Evolutionary conservation across 2,329 filamentous ascomycete species (phyloP).

Genomic region (Hirsutella thompsonii): DNA sequence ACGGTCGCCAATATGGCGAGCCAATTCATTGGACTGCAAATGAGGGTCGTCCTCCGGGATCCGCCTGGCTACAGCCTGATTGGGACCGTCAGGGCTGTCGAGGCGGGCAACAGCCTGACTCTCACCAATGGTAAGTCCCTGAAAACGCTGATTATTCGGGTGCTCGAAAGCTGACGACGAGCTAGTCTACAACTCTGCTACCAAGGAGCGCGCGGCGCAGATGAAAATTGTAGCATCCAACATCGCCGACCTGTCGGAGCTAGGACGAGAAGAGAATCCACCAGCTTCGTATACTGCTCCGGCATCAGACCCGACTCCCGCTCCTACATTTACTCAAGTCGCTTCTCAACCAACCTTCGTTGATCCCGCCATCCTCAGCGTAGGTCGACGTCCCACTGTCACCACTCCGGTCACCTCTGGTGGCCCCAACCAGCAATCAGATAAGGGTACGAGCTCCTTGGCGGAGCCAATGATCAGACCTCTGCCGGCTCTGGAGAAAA

Average conservation of each 20-base stretch:
- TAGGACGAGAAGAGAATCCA: constrained; percentile 15
- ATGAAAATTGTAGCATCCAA: constrained; percentile 34
- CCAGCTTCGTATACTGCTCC: constrained; percentile 15
- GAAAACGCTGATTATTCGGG: too few relatives aligned
- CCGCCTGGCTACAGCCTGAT: constrained; percentile 52
- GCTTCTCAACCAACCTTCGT: constrained; percentile 39
- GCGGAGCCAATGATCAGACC: background rate
- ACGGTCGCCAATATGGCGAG: constrained; percentile 28
- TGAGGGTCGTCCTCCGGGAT: constrained; percentile 57
- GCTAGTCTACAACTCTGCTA: constrained; percentile 25
- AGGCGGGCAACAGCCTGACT: constrained; percentile 52
- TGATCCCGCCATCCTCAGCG: constrained; percentile 75
- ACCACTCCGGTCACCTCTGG: constrained; percentile 13
- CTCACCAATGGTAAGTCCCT: constrained; percentile 53
- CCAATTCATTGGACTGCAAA: constrained; percentile 64
- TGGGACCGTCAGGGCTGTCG: constrained; percentile 58
- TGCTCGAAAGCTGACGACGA: background rate
- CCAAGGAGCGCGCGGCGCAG: constrained; percentile 26
- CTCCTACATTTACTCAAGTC: constrained; percentile 14
- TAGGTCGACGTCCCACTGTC: constrained; percentile 31
- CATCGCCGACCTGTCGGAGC: constrained; percentile 31
- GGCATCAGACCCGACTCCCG: constrained; percentile 11
- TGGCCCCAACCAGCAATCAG: constrained; percentile 2
- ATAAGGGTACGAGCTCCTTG: background rate
- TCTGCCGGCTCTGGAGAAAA: background rate